phyloP scores from a whole-genome alignment of 345 rosid genomes.

The Linum usitatissimum region DNA sequence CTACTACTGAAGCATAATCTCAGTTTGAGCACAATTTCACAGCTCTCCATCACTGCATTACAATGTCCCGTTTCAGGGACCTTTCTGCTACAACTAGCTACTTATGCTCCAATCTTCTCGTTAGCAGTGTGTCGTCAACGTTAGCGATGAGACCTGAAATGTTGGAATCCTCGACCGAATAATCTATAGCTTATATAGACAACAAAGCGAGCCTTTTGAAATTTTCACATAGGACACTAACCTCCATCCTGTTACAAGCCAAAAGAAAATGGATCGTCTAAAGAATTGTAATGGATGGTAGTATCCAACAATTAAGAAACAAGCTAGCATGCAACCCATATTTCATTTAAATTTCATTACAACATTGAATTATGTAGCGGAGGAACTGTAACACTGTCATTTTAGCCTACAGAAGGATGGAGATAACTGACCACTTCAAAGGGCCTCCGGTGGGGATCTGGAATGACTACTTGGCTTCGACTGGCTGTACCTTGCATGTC shows the following conservation, averaged over 20 bases:
- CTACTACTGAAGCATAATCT: no score
- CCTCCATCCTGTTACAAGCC: constrained; percentile 27
- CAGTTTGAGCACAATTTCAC: no score
- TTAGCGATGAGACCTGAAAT: neutral
- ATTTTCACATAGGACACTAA: neutral
- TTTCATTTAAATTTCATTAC: neutral
- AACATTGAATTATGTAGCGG: no score
- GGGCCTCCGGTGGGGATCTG: constrained; percentile 27
- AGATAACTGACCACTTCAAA: constrained; percentile 24
- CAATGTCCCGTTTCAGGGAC: no score
- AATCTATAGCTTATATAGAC: neutral
- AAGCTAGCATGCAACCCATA: neutral
- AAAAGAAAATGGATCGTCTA: neutral
- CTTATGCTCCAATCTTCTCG: no score
- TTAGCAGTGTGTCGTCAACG: neutral
- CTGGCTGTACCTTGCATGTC: constrained; percentile 24
- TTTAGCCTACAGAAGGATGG: neutral
- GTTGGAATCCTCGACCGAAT: neutral
- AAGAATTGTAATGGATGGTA: no score
- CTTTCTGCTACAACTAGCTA: no score
- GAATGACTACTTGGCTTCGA: constrained; percentile 33
- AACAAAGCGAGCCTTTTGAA: neutral
- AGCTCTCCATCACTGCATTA: no score
- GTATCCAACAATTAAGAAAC: no score
- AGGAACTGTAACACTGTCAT: neutral